Evolutionary conservation across 768 basidiomycete species (phyloP).

Genomic region (Hericium alpestre): DNA sequence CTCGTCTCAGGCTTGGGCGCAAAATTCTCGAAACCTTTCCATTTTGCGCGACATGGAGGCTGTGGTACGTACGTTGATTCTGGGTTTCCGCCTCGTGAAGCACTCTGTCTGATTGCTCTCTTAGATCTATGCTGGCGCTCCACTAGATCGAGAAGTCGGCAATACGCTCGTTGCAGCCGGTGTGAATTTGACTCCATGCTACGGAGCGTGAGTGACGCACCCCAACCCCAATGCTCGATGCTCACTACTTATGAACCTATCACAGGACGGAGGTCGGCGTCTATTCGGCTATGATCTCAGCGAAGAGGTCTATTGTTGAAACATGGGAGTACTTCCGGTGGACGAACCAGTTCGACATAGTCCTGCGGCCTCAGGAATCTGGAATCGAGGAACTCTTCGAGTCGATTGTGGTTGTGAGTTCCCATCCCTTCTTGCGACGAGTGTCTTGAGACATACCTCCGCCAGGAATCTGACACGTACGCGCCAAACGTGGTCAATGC

Average conservation of each 20-base stretch:
- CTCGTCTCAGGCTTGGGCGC: constrained; percentile 13
- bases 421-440: background rate
- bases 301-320: background rate
- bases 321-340: constrained; percentile 29
- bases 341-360: constrained; percentile 12
- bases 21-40: constrained; percentile 2
- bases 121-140: constrained; percentile 30
- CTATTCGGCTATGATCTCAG: background rate
- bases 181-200: constrained; percentile 22
- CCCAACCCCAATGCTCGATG: no score
- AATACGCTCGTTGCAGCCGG: constrained; percentile 24
- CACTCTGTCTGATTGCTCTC: background rate
- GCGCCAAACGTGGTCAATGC: background rate
- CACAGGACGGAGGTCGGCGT: constrained; percentile 15
- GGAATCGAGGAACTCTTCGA: constrained; percentile 24
- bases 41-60: constrained; percentile 5
- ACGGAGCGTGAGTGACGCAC: constrained; percentile 25
- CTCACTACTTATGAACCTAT: background rate
- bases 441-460: no score
- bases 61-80: constrained; percentile 5
- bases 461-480: background rate
- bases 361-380: constrained; percentile 22
- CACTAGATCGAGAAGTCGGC: constrained; percentile 25
- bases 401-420: constrained; percentile 27
- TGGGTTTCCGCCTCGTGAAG: no score